Conservation (phyloP, 164 flowering plant species). For the Stephania cephalantha region DNA sequence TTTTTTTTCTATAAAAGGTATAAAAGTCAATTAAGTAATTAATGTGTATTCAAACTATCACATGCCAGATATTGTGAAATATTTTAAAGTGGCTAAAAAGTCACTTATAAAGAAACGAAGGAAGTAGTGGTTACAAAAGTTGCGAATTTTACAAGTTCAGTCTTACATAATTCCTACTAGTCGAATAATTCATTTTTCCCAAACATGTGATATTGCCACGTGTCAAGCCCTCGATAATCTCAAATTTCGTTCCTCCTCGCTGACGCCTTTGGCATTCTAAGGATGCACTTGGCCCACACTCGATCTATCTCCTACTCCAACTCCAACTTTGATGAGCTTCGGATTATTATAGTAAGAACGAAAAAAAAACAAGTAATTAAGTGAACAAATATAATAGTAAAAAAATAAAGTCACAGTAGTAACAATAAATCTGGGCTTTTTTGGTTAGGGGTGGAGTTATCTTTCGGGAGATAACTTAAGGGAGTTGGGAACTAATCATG, state of each 20-base stretch:
- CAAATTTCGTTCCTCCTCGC: constrained; percentile 15
- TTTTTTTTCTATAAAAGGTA: no score
- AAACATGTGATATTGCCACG: constrained; percentile 5
- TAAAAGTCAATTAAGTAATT: no score
- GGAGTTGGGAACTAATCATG: no score
- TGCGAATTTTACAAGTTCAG: background rate
- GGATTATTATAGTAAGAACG: constrained; percentile 9
- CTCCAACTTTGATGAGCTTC: constrained; percentile 36
- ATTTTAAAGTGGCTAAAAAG: no score
- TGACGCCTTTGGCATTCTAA: constrained; percentile 40
- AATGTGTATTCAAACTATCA: no score
- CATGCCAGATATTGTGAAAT: no score
- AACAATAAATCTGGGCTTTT: background rate
- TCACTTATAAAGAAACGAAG: no score
- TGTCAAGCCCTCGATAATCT: constrained; percentile 13
- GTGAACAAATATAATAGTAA: background rate
- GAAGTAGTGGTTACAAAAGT: background rate
- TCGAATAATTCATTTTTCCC: background rate
- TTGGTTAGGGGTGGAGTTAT: no score
- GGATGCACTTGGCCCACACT: constrained; percentile 48
- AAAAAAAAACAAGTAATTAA: background rate
- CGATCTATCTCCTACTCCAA: constrained; percentile 34
- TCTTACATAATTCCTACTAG: background rate
- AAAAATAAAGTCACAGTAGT: no score
- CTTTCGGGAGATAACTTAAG: no score